phyloP scores from a whole-genome alignment of 2,329 filamentous ascomycete species.

The Colletotrichum tropicicola region DNA sequence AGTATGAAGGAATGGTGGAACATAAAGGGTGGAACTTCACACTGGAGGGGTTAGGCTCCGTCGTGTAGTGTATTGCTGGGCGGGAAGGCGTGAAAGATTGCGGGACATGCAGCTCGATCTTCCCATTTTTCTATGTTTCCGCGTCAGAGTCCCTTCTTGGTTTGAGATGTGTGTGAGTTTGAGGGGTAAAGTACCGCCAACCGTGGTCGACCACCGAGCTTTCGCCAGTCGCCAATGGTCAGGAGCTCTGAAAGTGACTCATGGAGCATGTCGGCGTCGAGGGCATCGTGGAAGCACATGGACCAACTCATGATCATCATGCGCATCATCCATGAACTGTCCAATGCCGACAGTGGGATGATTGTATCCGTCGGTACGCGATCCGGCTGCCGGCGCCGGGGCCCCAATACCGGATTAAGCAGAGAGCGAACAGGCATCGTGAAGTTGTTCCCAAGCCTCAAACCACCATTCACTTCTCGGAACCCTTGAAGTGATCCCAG shows the following conservation, averaged over 20 bases:
- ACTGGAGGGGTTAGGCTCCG: conserved; percentile 6
- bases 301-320: conserved; percentile 42
- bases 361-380: conserved; percentile 10
- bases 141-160: background rate
- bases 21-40: conserved; percentile 2
- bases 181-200: conserved; percentile 38
- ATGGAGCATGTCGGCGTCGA: conserved; percentile 50
- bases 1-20: conserved; percentile 12
- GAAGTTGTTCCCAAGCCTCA: background rate
- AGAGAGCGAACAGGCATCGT: conserved; percentile 11
- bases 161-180: background rate
- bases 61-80: conserved; percentile 21
- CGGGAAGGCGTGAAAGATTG: conserved; percentile 12
- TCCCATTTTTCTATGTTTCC: background rate
- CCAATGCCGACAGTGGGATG: conserved; percentile 39
- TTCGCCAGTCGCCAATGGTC: conserved; percentile 53
- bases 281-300: conserved; percentile 54
- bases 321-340: conserved; percentile 41
- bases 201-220: conserved; percentile 54
- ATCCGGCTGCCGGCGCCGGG: background rate
- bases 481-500: too few species aligned
- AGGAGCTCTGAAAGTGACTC: conserved; percentile 46
- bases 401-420: conserved; percentile 16
- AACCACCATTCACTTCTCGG: too few species aligned
- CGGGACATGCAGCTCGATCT: conserved; percentile 21